A percentile compares a stretch with the other conserved stretches of the same genome.
These are phyloP conservation scores for Ashbya aceris DNA, from an alignment of 1,139 yeast genomes.

Conservation along the genomic window DNA sequence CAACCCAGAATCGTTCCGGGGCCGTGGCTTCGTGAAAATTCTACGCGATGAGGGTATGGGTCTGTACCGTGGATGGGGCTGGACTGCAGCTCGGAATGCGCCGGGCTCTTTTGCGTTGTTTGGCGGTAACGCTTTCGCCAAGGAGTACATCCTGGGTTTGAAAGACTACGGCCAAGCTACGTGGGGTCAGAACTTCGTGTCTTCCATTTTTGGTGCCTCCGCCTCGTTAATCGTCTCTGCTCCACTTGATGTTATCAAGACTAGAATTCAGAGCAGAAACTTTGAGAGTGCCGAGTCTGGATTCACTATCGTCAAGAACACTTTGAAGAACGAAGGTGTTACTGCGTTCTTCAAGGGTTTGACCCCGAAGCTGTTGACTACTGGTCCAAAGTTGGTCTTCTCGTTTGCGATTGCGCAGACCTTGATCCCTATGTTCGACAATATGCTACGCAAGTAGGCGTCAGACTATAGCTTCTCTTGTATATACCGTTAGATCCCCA, in stretches of 20 bases:
- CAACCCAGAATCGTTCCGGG: constrained; percentile 95
- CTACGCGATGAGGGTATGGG: constrained; percentile 86
- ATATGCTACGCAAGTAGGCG: constrained; percentile 33
- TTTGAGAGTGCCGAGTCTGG: constrained; percentile 96
- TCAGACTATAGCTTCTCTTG: too few species aligned
- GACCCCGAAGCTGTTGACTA: constrained; percentile 90
- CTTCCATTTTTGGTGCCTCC: constrained; percentile 97
- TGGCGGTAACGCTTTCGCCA: constrained; percentile 98
- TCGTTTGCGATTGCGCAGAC: constrained; percentile 95
- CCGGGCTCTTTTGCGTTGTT: constrained; percentile 97
- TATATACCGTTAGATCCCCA: too few species aligned
- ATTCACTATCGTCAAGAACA: constrained; percentile 81
- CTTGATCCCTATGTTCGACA: constrained; percentile 91
- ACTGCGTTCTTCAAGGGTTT: constrained; percentile 94
- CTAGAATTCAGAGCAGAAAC: constrained; percentile 94
- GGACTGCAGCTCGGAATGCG: constrained; percentile 99
- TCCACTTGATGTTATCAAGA: constrained; percentile 95
- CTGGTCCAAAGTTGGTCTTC: constrained; percentile 96
- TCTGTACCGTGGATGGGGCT: constrained; percentile 97
- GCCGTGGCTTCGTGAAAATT: constrained; percentile 88
- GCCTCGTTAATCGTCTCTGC: constrained; percentile 96
- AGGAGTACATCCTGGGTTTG: constrained; percentile 85
- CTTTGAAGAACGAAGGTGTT: constrained; percentile 82
- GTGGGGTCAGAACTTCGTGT: constrained; percentile 88
- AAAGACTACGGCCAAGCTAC: constrained; percentile 83